A percentile compares a stretch with the other conserved stretches of the same genome.
These are phyloP conservation scores for Ramalina intermedia DNA, from an alignment of 495 filamentous ascomycete species.

Conservation along the genomic window DNA sequence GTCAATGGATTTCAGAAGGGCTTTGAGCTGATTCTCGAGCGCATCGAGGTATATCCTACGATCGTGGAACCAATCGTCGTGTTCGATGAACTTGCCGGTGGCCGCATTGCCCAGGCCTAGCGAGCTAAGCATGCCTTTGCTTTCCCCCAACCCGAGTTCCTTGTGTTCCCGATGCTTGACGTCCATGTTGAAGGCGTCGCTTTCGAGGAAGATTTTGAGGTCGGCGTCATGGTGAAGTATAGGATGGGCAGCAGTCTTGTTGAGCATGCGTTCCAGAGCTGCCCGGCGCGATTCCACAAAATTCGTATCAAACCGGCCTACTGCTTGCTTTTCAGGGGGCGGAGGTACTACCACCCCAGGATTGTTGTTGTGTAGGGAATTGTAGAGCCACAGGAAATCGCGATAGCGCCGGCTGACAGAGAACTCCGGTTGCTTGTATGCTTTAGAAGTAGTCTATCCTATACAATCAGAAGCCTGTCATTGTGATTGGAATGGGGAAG, in stretches of 20 bases:
- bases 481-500: not conserved
- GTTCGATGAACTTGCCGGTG: constrained; percentile 80
- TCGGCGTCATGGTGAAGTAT: constrained; percentile 87
- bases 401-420: constrained; percentile 84
- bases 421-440: constrained; percentile 81
- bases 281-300: constrained; percentile 87
- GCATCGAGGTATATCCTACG: constrained; percentile 88
- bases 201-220: constrained; percentile 91
- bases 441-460: constrained; percentile 78
- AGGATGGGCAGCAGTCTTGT: constrained; percentile 82
- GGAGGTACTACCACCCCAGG: constrained; percentile 91
- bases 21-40: constrained; percentile 87
- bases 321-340: constrained; percentile 94
- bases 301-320: constrained; percentile 89
- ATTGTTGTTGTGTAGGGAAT: constrained; percentile 80
- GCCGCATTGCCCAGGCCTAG: constrained; percentile 61
- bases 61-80: constrained; percentile 99
- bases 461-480: constrained; percentile 10
- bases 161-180: constrained; percentile 95
- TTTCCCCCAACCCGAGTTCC: constrained; percentile 72
- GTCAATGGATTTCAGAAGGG: constrained; percentile 84
- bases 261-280: constrained; percentile 90
- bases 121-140: constrained; percentile 80
- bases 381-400: constrained; percentile 97
- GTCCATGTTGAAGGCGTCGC: constrained; percentile 86